phyloP scores from a whole-genome alignment of 75 land plant species.

The Cryptomeria japonica region DNA sequence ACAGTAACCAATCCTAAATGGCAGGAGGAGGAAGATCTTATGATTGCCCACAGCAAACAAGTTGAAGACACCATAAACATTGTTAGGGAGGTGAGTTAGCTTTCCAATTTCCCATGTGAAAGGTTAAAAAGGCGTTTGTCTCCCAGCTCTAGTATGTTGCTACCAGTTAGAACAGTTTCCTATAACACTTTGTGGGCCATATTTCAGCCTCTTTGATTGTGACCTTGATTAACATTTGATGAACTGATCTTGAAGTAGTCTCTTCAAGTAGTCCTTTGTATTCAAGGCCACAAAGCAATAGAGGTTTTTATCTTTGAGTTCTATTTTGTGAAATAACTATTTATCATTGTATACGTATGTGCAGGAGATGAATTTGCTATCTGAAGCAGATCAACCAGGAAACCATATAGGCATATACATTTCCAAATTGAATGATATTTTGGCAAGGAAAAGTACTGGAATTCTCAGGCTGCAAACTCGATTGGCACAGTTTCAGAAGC shows the following conservation, averaged over 20 bases:
- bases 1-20: not conserved
- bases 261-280: not conserved
- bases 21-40: slow-evolving; percentile 97
- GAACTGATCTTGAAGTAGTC: not conserved
- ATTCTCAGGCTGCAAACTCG: slow-evolving; percentile 74
- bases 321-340: not conserved
- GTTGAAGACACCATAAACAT: slow-evolving; percentile 92
- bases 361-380: slow-evolving; percentile 93
- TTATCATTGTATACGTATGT: not conserved
- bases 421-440: slow-evolving; percentile 64
- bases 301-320: not conserved
- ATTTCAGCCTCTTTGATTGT: not conserved
- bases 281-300: not conserved
- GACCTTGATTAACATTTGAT: not conserved
- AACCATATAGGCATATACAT: slow-evolving; percentile 86
- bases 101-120: not conserved
- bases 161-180: not conserved
- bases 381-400: slow-evolving; percentile 94
- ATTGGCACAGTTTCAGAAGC: slow-evolving; percentile 73
- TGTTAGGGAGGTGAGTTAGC: slow-evolving; percentile 76
- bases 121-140: not conserved
- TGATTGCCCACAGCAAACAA: slow-evolving; percentile 81
- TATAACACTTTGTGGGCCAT: not conserved
- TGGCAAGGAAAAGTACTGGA: slow-evolving; percentile 87
- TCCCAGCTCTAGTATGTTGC: not conserved